Evolutionary conservation across 257 asterid species (phyloP), one percentile per base, ranked within the genome.

Genomic region (Fraxinus americana): DNA sequence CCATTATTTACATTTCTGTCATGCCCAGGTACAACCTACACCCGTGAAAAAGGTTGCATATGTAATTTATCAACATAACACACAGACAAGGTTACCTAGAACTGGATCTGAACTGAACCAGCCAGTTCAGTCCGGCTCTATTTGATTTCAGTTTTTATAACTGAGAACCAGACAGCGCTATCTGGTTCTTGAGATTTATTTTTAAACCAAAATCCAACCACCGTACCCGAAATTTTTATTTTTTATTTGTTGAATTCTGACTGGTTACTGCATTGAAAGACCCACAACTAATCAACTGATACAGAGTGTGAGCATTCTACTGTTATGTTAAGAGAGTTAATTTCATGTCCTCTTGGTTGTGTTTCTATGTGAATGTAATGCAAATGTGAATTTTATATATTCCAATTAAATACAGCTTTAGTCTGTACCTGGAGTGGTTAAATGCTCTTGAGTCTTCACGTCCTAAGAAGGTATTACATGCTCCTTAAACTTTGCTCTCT

Each of bases 11-110:
- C 80, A 54, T 78, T 70, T 71, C 63, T 69, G 41, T 41, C 54
- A 43, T 70, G 80, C 72, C 30, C 30, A 81, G 57, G 75, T 32
- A 72, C 70, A 29, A 23, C 65, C 75, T 72, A 75, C 67, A 41
- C 8, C 38, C 7, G 9, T 54, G 17, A 30, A 63, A 12, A 63
- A 63, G 68, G 35, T 63, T 23, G 69, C 65, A 54, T 1, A 63
- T 16, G 67, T n/a, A 61, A 8, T 21, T 61, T 7, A 63, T 63
- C 36, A 63, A 19, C 36, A 63, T 63, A 63, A 4, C 0, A 43
- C 50, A 7, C 4, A 43, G 43, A 43, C 2, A 4, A 48, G 57
- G 4, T 48, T 48, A 48, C 57, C n/a, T 48, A 48, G 57, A 48
- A 48, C 57, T 48, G 57, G 57, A 14, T 48, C n/a, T 48, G 57